phyloP scores from a whole-genome alignment of 2,329 filamentous ascomycete genomes.

The Aspergillaceae sp. region DNA sequence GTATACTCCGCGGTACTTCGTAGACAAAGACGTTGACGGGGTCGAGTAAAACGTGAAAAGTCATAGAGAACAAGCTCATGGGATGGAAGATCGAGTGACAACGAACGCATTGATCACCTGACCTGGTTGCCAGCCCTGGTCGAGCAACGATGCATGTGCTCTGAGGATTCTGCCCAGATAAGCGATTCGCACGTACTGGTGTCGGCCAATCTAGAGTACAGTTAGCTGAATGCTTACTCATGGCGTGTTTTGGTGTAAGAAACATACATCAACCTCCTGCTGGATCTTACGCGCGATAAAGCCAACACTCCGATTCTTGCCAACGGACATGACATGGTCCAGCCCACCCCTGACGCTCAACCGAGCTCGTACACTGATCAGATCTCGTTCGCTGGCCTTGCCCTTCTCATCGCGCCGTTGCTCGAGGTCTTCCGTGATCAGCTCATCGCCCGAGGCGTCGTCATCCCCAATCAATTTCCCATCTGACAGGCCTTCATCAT shows the following conservation, averaged over 20 bases:
- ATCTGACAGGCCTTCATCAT: conserved; percentile 12
- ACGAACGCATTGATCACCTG: conserved; percentile 72
- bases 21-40: no score
- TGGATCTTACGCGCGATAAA: conserved; percentile 55
- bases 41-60: background rate
- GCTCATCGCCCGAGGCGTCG: conserved; percentile 33
- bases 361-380: conserved; percentile 52
- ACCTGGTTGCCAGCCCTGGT: conserved; percentile 67
- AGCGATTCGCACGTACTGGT: conserved; percentile 58
- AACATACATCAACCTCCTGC: conserved; percentile 55
- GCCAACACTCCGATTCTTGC: conserved; percentile 55
- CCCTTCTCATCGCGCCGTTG: conserved; percentile 50
- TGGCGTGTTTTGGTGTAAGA: background rate
- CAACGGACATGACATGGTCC: conserved; percentile 54
- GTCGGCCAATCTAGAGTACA: conserved; percentile 45
- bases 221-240: background rate
- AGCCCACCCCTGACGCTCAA: conserved; percentile 56
- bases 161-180: conserved; percentile 76
- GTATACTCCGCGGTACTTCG: no score
- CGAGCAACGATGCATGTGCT: conserved; percentile 54
- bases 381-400: conserved; percentile 49
- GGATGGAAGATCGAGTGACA: conserved; percentile 25
- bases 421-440: conserved; percentile 30
- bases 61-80: background rate
- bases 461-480: conserved; percentile 26